A percentile compares a stretch with the other conserved stretches of the same genome.
Evolutionary conservation across 2,329 filamentous ascomycete species (phyloP).

Genomic region (Calonectria honghensis): DNA sequence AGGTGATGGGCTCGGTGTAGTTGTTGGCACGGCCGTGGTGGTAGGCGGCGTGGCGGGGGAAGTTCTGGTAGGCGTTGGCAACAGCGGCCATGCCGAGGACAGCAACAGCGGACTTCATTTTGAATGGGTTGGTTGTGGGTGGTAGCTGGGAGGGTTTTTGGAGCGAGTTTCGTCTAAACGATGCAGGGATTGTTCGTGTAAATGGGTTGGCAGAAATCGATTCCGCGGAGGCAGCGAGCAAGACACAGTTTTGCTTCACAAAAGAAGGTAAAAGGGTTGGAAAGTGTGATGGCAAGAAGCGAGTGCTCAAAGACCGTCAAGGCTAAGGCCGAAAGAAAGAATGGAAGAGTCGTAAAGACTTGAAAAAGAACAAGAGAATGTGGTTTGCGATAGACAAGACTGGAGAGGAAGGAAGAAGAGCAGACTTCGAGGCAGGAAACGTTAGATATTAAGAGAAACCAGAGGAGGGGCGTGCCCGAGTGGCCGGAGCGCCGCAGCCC

Average conservation of each 20-base stretch:
- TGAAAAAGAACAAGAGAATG: slow-evolving; percentile 51
- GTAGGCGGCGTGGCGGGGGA: slow-evolving; percentile 58
- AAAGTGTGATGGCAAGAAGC: slow-evolving; percentile 44
- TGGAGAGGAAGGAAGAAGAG: slow-evolving; percentile 44
- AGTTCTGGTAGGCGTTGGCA: slow-evolving; percentile 62
- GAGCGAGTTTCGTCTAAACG: slow-evolving; percentile 51
- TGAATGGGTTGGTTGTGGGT: slow-evolving; percentile 53
- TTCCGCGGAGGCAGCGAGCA: slow-evolving; percentile 55
- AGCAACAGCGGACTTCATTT: slow-evolving; percentile 69
- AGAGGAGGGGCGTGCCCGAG: slow-evolving; percentile 47
- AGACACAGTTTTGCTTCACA: slow-evolving; percentile 59
- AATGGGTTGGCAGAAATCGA: slow-evolving; percentile 57
- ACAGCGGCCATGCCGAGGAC: slow-evolving; percentile 66
- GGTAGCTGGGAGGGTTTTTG: slow-evolving; percentile 40
- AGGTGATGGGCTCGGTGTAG: slow-evolving; percentile 1
- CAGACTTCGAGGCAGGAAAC: slow-evolving; percentile 49
- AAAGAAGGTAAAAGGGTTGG: slow-evolving; percentile 52
- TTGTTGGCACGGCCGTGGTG: slow-evolving; percentile 57
- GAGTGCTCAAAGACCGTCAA: slow-evolving; percentile 56
- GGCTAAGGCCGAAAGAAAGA: slow-evolving; percentile 52
- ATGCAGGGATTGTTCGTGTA: slow-evolving; percentile 42
- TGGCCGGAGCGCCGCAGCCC: slow-evolving; percentile 47
- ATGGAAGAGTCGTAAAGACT: slow-evolving; percentile 56
- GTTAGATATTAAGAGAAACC: slow-evolving; percentile 55
- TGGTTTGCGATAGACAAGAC: slow-evolving; percentile 51